A percentile compares a stretch with the other conserved stretches of the same genome.
These are phyloP conservation scores for Phytopythium helicoides DNA, from an alignment of 352 stramenopile genomes.

Conservation along the genomic window DNA sequence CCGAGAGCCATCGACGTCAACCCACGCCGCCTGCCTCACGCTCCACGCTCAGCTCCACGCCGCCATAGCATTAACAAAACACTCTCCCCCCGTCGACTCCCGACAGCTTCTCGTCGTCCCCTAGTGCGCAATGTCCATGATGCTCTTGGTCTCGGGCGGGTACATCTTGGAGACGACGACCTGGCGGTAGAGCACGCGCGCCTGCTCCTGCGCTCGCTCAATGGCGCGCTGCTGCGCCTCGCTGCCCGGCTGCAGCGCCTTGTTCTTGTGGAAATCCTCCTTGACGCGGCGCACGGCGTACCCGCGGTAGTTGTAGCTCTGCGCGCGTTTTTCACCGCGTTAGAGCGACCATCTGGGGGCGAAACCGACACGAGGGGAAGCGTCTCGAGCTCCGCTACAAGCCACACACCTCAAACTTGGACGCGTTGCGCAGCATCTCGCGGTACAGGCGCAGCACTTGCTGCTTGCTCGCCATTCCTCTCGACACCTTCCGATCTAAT, in stretches of 20 bases:
- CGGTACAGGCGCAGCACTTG: conserved; percentile 49
- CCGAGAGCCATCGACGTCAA: too few relatives aligned
- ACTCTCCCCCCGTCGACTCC: too few relatives aligned
- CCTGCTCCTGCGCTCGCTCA: conserved; percentile 40
- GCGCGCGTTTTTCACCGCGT: conserved; percentile 1
- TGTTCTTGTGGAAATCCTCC: conserved; percentile 76
- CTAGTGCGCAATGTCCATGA: conserved; percentile 53
- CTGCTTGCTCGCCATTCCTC: conserved; percentile 24
- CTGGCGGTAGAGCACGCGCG: conserved; percentile 56
- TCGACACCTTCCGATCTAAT: background rate
- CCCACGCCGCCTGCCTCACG: too few relatives aligned
- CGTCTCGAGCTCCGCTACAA: background rate
- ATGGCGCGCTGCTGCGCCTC: conserved; percentile 53
- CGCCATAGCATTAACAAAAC: too few relatives aligned
- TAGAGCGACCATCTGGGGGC: background rate
- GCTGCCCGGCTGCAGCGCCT: conserved; percentile 35
- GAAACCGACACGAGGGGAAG: background rate
- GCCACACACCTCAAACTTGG: conserved; percentile 45
- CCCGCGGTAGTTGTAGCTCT: conserved; percentile 77
- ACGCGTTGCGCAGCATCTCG: conserved; percentile 54
- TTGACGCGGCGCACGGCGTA: conserved; percentile 66
- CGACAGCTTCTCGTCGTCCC: background rate
- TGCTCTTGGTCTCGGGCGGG: conserved; percentile 54
- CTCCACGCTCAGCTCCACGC: too few relatives aligned
- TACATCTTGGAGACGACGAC: conserved; percentile 68